Evolutionary conservation across 495 filamentous ascomycete genomes (phyloP), one percentile per base, ranked within the genome.

Genomic region (Delitschia confertaspora): DNA sequence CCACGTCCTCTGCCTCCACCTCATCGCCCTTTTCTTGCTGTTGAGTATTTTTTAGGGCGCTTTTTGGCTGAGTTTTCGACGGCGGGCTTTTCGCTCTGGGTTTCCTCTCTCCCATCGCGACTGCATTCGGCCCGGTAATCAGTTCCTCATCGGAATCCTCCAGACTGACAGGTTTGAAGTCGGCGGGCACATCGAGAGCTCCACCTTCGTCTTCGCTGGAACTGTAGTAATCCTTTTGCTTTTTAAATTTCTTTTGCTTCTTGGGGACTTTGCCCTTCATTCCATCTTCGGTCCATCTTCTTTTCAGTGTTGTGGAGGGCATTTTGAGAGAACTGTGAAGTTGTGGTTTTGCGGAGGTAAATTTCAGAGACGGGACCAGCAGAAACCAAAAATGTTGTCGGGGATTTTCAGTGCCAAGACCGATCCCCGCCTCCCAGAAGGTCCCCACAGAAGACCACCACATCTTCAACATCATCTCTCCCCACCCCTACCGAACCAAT

Each of bases 221-320:
- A 69, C 81, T 85, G 73, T 87, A 75, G 64, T 91, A 88, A 32
- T 73, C 64, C 32, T 58, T 64, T 51, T 82, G 73, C 65, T 82
- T 78, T 55, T 76, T 79, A 58, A 85, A 74, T 61, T 84, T 85
- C 64, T 82, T 84, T 26, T 66, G 64, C 3, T 56, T 57, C 49
- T 63, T 64, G 23, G 53, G 57, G 16, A 51, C 39, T 33, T 47
- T 51, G 16, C 43, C 42, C 3, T 52, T 51, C 42, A 53, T 51
- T n/a, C 52, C 54, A 8, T 65, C 60, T 29, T 60, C 59, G 8
- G 47, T 55, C 31, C 52, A 27, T 37, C 55, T 26, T 30, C 60
- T 42, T 45, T 64, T 65, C 2, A 56, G 37, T 9, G 46, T 53
- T 10, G 45, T 55, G 9, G 48, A 49, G 23, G 50, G 55, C 51